Evolutionary conservation across 495 filamentous ascomycete genomes (phyloP).

Genomic region (Glonium stellatum): DNA sequence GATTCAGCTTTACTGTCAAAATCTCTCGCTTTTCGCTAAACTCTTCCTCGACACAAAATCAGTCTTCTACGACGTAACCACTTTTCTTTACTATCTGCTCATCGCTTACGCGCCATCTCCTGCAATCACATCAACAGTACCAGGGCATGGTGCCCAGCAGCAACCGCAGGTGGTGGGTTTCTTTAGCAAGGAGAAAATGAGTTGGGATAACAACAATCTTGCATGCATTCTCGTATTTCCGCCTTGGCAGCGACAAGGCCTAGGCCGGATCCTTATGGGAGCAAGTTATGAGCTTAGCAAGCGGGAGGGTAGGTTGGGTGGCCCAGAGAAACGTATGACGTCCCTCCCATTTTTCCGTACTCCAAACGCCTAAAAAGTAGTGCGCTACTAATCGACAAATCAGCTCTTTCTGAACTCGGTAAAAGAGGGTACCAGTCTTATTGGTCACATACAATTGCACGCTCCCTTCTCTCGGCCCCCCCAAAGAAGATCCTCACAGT

Average conservation of each 20-base stretch:
- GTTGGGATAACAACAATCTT: slow-evolving; percentile 97
- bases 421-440: slow-evolving; percentile 71
- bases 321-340: slow-evolving; percentile 70
- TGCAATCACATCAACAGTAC: not conserved
- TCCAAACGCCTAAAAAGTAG: not conserved
- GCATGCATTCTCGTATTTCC: slow-evolving; percentile 96
- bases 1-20: slow-evolving; percentile 78
- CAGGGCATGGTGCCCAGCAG: slow-evolving; percentile 25
- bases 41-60: slow-evolving; percentile 97
- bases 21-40: slow-evolving; percentile 94
- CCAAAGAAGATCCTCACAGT: slow-evolving; percentile 46
- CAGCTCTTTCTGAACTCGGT: slow-evolving; percentile 71
- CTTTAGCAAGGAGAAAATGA: slow-evolving; percentile 97
- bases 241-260: slow-evolving; percentile 83
- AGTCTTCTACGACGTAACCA: slow-evolving; percentile 92
- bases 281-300: slow-evolving; percentile 88
- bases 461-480: slow-evolving; percentile 47
- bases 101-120: slow-evolving; percentile 51
- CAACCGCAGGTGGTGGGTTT: slow-evolving; percentile 69
- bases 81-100: slow-evolving; percentile 92
- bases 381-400: not conserved
- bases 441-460: slow-evolving; percentile 74
- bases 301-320: slow-evolving; percentile 76
- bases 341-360: not conserved
- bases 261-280: slow-evolving; percentile 86